Conservation (phyloP, 2,329 filamentous ascomycete genomes). For the Fusarium sp. region DNA sequence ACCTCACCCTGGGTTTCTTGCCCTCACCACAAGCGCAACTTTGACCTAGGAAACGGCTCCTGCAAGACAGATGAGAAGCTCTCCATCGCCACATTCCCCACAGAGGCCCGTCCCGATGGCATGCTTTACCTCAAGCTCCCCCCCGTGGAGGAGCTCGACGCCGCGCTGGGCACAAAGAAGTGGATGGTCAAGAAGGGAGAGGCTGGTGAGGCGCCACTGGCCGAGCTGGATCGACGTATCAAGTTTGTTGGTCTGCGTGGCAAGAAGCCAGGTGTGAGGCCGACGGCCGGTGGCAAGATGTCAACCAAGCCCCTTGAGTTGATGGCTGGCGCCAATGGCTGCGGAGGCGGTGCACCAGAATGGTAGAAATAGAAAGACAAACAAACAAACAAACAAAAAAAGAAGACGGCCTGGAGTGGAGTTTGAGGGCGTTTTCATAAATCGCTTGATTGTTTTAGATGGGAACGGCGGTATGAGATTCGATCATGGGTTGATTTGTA, state of each 20-base stretch:
- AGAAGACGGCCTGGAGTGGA: conserved; percentile 18
- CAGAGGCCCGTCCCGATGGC: conserved; percentile 79
- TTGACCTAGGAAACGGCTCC: conserved; percentile 77
- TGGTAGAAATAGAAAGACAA: conserved; percentile 53
- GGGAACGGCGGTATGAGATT: conserved; percentile 4
- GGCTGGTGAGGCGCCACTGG: conserved; percentile 54
- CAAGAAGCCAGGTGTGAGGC: conserved; percentile 57
- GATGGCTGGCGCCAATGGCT: conserved; percentile 52
- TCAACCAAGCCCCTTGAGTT: conserved; percentile 53
- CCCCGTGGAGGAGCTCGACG: conserved; percentile 83
- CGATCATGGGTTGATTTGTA: conserved; percentile 25
- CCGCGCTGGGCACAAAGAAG: conserved; percentile 79
- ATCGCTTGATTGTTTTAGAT: neutral
- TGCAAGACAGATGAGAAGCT: conserved; percentile 81
- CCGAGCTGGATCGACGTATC: conserved; percentile 61
- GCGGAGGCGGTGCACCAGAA: conserved; percentile 58
- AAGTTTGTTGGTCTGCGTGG: conserved; percentile 58
- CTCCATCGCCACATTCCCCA: conserved; percentile 85
- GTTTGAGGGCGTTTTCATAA: conserved; percentile 17
- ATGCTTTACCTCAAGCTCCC: conserved; percentile 85
- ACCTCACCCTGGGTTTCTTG: conserved; percentile 82
- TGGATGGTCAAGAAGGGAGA: conserved; percentile 85
- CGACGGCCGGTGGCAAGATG: conserved; percentile 50
- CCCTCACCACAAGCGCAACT: conserved; percentile 92
- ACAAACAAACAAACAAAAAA: neutral